Evolutionary conservation across 441 rosid genomes (phyloP), one percentile per base, ranked within the genome.

Genomic region (Isatis lusitanica): DNA sequence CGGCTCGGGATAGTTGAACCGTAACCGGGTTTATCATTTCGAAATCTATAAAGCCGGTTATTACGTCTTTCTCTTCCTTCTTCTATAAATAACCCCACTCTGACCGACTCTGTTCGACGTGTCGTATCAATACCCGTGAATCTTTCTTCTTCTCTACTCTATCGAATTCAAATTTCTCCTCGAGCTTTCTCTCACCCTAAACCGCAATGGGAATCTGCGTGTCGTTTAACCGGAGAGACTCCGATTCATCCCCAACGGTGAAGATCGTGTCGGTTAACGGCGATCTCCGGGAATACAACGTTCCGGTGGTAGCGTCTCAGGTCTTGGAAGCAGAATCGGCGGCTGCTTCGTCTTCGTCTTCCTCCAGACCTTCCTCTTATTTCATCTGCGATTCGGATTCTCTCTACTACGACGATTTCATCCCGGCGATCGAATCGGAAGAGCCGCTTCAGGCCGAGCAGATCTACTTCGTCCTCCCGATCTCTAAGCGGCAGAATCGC

Each of bases 301-400:
- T 84, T 53, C 91, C 96, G 2, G 67, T 80, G 18, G 28, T 26
- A 13, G 96, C 71, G 3, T 81, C 83, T 31, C 87, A 82, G 28
- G 87, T 88, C 17, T 68, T 90, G 3, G 76, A 73, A 33, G 69
- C 84, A 6, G 87, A 83, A 66, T 56, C 78, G 1, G 31, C 60
- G 0, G 63, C 85, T 1, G 63, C 87, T 0, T 73, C 77, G 2
- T 74, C 76, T 9, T 74, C 85, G 0, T 43, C 82, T 0, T 71
- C 83, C 6, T 56, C 82, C 0, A 21, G 83, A 15, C 52, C 64
- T 44, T 50, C 62, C 30, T 75, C 74, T 36, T 67, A 67, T 40
- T 85, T 90, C 71, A 57, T 90, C 21, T 86, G 91, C 84, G 81
- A 82, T 36, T 82, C 93, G 1, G 96, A 90, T 36, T 33, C 81